Conservation (phyloP, 768 basidiomycete species). For the Leccinum incarnatum region DNA sequence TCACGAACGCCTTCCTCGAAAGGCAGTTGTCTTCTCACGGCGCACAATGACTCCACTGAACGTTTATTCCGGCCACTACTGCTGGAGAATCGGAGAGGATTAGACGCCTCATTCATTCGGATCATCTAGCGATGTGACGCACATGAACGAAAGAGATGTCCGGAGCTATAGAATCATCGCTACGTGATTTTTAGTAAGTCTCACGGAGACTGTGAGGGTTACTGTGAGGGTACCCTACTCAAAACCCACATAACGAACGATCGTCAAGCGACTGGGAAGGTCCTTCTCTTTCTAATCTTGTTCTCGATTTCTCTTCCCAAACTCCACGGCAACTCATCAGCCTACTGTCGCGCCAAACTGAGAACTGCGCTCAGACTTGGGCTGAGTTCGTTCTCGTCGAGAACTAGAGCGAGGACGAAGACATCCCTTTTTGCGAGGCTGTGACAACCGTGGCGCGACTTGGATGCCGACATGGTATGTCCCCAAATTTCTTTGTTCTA, state of each 20-base stretch:
- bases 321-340: background rate
- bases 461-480: background rate
- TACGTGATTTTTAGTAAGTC: background rate
- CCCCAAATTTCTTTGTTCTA: background rate
- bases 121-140: no score
- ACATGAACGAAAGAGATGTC: background rate
- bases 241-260: background rate
- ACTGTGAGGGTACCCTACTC: background rate
- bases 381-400: background rate
- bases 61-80: no score
- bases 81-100: no score
- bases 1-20: no score
- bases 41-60: no score
- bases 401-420: background rate
- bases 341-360: background rate
- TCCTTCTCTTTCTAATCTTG: background rate
- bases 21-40: no score
- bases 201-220: background rate
- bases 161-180: background rate
- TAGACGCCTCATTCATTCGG: background rate
- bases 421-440: no score
- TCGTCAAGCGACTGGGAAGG: background rate
- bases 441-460: background rate
- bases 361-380: background rate
- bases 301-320: background rate